These are phyloP conservation scores for Rosa lucieae DNA, from an alignment of 306 rosid species.

Conservation along the genomic window DNA sequence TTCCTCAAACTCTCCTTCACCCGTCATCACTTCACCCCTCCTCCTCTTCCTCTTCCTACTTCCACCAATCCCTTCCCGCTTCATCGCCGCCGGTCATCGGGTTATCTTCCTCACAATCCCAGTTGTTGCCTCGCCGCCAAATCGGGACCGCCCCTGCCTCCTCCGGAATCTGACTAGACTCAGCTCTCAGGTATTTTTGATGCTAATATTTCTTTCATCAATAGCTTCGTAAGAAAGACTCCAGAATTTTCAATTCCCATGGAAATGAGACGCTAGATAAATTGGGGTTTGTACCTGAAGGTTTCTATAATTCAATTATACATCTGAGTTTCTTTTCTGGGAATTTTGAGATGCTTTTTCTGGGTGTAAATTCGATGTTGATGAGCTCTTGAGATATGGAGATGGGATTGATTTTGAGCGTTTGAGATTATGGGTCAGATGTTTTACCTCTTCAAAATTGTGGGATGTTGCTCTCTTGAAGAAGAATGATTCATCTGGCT, in stretches of 20 bases:
- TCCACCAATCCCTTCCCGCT: slow-evolving; percentile 23
- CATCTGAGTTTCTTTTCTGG: too few relatives aligned
- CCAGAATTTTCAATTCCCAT: background rate
- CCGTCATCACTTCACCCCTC: background rate
- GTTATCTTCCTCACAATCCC: slow-evolving; percentile 26
- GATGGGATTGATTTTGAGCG: too few relatives aligned
- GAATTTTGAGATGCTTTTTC: too few relatives aligned
- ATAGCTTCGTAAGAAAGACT: too few relatives aligned
- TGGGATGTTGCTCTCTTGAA: too few relatives aligned
- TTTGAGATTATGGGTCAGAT: too few relatives aligned
- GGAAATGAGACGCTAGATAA: background rate
- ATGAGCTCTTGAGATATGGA: too few relatives aligned
- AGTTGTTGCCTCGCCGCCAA: slow-evolving; percentile 44
- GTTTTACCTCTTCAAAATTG: too few relatives aligned
- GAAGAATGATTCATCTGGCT: too few relatives aligned
- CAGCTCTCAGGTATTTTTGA: slow-evolving; percentile 31
- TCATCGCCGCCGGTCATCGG: slow-evolving; percentile 31
- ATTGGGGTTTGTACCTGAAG: background rate
- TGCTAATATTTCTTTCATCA: background rate
- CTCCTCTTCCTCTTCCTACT: background rate
- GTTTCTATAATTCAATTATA: background rate
- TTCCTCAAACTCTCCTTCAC: background rate
- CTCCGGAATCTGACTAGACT: slow-evolving; percentile 47
- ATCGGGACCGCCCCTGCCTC: slow-evolving; percentile 35
- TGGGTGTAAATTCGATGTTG: too few relatives aligned